These are phyloP conservation scores for Fusarium longipes DNA, from an alignment of 2,329 filamentous ascomycete species.

Conservation along the genomic window DNA sequence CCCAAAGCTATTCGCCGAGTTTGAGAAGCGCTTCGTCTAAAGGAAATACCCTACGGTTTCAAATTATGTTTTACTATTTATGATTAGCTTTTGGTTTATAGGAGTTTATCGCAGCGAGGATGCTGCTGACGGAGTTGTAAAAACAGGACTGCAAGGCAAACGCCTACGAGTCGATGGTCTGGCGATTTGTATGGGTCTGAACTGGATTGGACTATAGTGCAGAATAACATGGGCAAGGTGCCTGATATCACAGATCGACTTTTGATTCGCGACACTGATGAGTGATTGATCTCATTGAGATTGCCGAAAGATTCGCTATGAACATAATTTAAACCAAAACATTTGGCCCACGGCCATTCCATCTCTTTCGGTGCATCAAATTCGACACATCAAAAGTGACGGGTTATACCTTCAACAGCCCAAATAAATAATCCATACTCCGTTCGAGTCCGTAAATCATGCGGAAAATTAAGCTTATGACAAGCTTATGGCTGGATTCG, in stretches of 20 bases:
- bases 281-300: constrained; percentile 21
- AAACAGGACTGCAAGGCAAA: constrained; percentile 22
- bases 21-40: constrained; percentile 76
- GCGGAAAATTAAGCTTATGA: background rate
- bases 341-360: background rate
- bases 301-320: constrained; percentile 20
- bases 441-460: constrained; percentile 25
- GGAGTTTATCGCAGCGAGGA: constrained; percentile 43
- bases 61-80: constrained; percentile 20
- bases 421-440: constrained; percentile 41
- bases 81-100: constrained; percentile 16
- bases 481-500: too few relatives aligned
- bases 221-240: constrained; percentile 1
- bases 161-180: too few relatives aligned
- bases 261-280: constrained; percentile 5
- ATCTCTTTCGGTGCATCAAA: background rate
- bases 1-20: constrained; percentile 86
- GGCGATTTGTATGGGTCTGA: constrained; percentile 19
- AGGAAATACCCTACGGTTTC: constrained; percentile 22
- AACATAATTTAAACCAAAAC: constrained; percentile 8
- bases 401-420: constrained; percentile 8
- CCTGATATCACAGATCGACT: constrained; percentile 37
- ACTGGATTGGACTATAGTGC: too few relatives aligned
- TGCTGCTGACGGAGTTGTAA: constrained; percentile 41
- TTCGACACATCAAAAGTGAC: constrained; percentile 3